These are phyloP conservation scores for Pythium monospermum DNA, from an alignment of 352 stramenopile species.

Conservation along the genomic window DNA sequence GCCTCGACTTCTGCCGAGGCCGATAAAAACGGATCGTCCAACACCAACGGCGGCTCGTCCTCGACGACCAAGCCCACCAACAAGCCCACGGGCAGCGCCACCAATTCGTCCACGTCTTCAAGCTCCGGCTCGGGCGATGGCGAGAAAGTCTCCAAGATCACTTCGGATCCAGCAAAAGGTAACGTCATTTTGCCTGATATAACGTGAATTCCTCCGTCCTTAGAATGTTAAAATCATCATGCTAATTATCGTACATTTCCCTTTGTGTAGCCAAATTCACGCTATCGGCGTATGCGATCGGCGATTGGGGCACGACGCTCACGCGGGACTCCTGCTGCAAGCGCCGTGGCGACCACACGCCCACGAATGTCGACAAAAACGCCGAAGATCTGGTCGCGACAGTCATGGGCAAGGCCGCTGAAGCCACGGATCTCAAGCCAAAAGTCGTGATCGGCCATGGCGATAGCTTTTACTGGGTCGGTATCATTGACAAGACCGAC, in stretches of 20 bases:
- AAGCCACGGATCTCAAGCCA: conserved; percentile 29
- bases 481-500: conserved; percentile 48
- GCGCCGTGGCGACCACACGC: conserved; percentile 38
- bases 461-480: conserved; percentile 84
- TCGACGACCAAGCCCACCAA: neutral
- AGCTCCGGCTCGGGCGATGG: neutral
- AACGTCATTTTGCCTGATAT: too few species aligned
- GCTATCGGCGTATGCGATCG: conserved; percentile 58
- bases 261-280: conserved; percentile 31
- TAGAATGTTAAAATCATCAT: neutral
- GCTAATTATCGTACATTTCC: conserved; percentile 5
- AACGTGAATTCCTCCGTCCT: too few species aligned
- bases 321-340: conserved; percentile 66
- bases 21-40: neutral
- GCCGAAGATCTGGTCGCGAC: conserved; percentile 63
- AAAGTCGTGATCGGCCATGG: conserved; percentile 61
- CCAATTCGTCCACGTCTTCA: neutral
- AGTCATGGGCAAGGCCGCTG: conserved; percentile 40
- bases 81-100: neutral
- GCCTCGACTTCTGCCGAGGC: conserved; percentile 12
- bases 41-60: neutral
- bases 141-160: neutral
- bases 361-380: conserved; percentile 58
- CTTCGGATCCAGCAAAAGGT: neutral
- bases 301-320: conserved; percentile 69